A percentile compares a stretch with the other conserved stretches of the same genome.
phyloP scores from a whole-genome alignment of 176 grass and related monocot genomes.

The Musa schizocarpa region DNA sequence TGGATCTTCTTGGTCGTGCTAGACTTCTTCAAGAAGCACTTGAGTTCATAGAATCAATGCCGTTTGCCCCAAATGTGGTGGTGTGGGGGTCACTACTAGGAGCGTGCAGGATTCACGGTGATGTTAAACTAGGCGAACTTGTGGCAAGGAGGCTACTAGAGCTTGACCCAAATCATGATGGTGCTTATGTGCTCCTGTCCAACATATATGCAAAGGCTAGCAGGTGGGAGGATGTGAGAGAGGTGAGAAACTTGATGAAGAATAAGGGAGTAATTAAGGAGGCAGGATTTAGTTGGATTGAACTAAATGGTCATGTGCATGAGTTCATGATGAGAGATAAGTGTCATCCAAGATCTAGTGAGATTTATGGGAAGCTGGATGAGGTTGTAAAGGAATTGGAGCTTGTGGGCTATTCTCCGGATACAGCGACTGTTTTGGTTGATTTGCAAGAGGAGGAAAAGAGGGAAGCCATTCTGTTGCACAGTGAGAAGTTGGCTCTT shows the following conservation, averaged over 20 bases:
- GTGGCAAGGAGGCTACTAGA: conserved; percentile 59
- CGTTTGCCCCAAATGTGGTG: conserved; percentile 47
- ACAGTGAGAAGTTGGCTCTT: conserved; percentile 33
- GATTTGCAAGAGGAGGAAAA: conserved; percentile 36
- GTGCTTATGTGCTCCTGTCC: conserved; percentile 56
- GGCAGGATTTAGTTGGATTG: conserved; percentile 62
- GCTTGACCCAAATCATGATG: conserved; percentile 55
- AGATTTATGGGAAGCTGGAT: conserved; percentile 25
- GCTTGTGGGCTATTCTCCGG: conserved; percentile 23
- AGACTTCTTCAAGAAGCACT: conserved; percentile 60
- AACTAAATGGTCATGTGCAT: conserved; percentile 36
- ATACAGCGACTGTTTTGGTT: conserved; percentile 22
- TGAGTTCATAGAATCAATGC: conserved; percentile 66
- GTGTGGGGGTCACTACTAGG: conserved; percentile 71
- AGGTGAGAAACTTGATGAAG: conserved; percentile 50
- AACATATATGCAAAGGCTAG: conserved; percentile 69
- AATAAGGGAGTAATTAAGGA: conserved; percentile 48
- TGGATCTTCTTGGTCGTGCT: conserved; percentile 69
- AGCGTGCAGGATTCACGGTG: conserved; percentile 57
- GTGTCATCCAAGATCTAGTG: conserved; percentile 30
- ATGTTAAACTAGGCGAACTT: conserved; percentile 48
- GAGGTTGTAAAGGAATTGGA: conserved; percentile 34
- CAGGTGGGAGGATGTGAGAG: conserved; percentile 41
- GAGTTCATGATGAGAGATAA: conserved; percentile 34
- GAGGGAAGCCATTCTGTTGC: conserved; percentile 31